Evolutionary conservation across 169 alveolate genomes (phyloP).

Genomic region (Sarcocystis neurona): DNA sequence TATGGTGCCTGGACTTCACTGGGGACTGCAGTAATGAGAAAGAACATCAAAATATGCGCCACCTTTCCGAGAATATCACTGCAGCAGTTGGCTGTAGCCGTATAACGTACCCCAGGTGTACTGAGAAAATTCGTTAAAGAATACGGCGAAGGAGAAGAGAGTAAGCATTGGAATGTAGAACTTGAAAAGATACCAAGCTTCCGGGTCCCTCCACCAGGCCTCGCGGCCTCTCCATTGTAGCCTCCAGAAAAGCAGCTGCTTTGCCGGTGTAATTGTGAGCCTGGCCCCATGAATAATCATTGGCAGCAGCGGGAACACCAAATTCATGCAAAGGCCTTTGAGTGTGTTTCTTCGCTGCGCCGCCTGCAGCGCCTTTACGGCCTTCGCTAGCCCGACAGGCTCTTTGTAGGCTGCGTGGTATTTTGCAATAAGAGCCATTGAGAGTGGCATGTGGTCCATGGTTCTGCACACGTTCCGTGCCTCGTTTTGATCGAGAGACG

Average conservation of each 20-base stretch:
- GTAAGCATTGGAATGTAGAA: constrained; percentile 35
- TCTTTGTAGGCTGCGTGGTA: constrained; percentile 47
- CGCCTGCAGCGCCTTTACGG: constrained; percentile 34
- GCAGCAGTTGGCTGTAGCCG: too few relatives aligned
- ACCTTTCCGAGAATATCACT: too few relatives aligned
- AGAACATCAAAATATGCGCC: too few relatives aligned
- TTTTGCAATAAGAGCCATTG: constrained; percentile 1
- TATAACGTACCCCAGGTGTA: constrained; percentile 63
- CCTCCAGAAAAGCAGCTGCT: constrained; percentile 43
- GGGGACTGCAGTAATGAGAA: too few relatives aligned
- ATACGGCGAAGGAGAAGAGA: constrained; percentile 44
- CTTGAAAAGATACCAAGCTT: constrained; percentile 53
- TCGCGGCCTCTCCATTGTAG: constrained; percentile 50
- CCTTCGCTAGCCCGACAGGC: constrained; percentile 49
- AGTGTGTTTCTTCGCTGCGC: constrained; percentile 51
- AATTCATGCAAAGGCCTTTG: constrained; percentile 19
- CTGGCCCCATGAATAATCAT: constrained; percentile 37
- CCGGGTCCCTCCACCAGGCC: constrained; percentile 63
- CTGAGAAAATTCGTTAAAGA: constrained; percentile 25
- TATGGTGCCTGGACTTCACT: too few relatives aligned
- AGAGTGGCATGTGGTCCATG: constrained; percentile 15
- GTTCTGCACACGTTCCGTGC: constrained; percentile 6
- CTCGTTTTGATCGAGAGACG: constrained; percentile 11
- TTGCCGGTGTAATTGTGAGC: constrained; percentile 13
- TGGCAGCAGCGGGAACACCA: constrained; percentile 44